Conservation (phyloP, 257 asterid genomes). For the Salvia miltiorrhiza region DNA sequence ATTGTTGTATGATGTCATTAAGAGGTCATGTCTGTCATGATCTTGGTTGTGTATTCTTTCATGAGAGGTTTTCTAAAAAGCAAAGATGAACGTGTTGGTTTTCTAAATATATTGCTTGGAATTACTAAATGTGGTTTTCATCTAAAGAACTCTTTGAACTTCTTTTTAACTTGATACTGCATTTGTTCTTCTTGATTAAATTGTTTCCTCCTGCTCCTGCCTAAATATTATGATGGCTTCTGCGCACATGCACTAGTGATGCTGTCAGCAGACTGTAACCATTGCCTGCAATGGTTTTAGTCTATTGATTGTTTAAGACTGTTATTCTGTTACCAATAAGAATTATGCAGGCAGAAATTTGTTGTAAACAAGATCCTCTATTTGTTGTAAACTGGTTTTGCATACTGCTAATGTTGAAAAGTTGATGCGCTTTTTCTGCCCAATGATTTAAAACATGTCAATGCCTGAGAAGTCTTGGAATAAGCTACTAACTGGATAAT, state of each 20-base stretch:
- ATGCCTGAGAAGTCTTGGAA: neutral
- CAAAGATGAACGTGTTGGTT: neutral
- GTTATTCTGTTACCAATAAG: no score
- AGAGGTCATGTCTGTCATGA: no score
- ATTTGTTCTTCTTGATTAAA: neutral
- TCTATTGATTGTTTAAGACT: neutral
- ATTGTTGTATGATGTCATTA: neutral
- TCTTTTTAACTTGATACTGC: neutral
- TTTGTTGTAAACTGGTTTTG: neutral
- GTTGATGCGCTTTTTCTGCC: neutral
- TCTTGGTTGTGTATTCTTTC: neutral
- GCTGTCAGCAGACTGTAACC: no score
- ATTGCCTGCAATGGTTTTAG: neutral
- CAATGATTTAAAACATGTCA: neutral
- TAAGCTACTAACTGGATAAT: conserved; percentile 8
- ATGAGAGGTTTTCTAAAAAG: neutral
- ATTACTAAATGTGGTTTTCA: neutral
- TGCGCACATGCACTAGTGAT: neutral
- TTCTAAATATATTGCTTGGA: neutral
- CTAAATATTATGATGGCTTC: neutral
- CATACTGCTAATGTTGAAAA: neutral
- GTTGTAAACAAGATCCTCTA: neutral
- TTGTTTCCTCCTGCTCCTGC: neutral
- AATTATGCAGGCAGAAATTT: no score
- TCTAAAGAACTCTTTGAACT: neutral